Evolutionary conservation across 306 rosid species (phyloP).

Genomic region (Spatholobus suberectus): DNA sequence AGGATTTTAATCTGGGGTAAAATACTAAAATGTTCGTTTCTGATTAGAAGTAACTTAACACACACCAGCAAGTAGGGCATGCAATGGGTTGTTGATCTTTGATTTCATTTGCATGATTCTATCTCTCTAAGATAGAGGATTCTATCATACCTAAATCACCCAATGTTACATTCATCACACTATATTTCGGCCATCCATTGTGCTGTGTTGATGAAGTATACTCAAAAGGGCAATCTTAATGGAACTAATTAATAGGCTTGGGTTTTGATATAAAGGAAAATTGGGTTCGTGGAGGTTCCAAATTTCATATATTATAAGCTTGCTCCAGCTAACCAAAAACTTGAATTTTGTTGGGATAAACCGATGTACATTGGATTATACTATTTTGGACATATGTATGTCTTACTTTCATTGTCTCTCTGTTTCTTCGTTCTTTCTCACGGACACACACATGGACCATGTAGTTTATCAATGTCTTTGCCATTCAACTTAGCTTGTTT

Average conservation of each 20-base stretch:
- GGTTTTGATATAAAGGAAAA: neutral
- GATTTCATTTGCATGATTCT: neutral
- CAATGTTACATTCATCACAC: neutral
- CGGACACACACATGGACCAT: neutral
- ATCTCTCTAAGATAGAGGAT: neutral
- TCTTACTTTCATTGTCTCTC: neutral
- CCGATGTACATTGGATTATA: neutral
- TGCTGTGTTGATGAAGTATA: neutral
- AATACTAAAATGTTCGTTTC: too few relatives aligned
- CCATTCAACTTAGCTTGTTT: neutral
- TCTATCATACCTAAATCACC: neutral
- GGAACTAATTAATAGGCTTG: constrained; percentile 1
- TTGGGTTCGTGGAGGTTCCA: neutral
- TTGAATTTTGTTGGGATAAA: constrained; percentile 9
- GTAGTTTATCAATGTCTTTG: neutral
- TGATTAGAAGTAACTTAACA: constrained; percentile 1
- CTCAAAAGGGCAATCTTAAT: constrained; percentile 10
- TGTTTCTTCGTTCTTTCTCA: neutral
- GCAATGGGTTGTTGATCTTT: neutral
- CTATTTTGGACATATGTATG: neutral
- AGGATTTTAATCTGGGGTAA: too few relatives aligned
- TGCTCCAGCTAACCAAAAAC: neutral
- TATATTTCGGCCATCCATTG: neutral
- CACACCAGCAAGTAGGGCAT: neutral
- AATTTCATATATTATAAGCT: neutral